Percentiles rank a stretch among this genome's conserved stretches.
phyloP scores from a whole-genome alignment of 2,329 filamentous ascomycete genomes.

The Pestalotiopsis sp. region DNA sequence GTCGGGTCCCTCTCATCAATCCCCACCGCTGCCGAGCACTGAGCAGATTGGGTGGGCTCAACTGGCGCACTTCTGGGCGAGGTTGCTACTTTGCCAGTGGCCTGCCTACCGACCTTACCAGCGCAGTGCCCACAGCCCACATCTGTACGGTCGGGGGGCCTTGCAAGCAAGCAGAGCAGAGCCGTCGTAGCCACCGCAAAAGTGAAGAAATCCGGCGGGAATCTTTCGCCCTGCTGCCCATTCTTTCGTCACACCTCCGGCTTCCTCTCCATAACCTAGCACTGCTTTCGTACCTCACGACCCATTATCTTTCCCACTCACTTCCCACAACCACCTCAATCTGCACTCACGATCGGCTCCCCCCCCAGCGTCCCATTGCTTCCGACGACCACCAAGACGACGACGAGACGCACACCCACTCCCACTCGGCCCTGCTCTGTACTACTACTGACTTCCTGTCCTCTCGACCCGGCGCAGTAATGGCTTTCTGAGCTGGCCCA shows the following conservation, averaged over 20 bases:
- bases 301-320: neutral
- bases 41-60: neutral
- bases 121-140: neutral
- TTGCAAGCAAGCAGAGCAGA: neutral
- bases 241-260: slow-evolving; percentile 11
- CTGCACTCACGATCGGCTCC: neutral
- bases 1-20: neutral
- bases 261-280: neutral
- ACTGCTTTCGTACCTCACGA: neutral
- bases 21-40: neutral
- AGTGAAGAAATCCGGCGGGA: neutral
- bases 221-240: slow-evolving; percentile 8
- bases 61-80: neutral
- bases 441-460: neutral
- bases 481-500: slow-evolving; percentile 5
- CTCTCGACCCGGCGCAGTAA: neutral
- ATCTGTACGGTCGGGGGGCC: neutral
- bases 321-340: neutral
- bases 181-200: neutral
- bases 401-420: neutral
- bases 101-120: neutral
- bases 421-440: neutral
- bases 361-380: neutral
- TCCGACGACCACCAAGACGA: neutral
- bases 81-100: neutral